Evolutionary conservation across 192 early-diverging fungal genomes (phyloP).

Genomic region (Diversispora epigaea): DNA sequence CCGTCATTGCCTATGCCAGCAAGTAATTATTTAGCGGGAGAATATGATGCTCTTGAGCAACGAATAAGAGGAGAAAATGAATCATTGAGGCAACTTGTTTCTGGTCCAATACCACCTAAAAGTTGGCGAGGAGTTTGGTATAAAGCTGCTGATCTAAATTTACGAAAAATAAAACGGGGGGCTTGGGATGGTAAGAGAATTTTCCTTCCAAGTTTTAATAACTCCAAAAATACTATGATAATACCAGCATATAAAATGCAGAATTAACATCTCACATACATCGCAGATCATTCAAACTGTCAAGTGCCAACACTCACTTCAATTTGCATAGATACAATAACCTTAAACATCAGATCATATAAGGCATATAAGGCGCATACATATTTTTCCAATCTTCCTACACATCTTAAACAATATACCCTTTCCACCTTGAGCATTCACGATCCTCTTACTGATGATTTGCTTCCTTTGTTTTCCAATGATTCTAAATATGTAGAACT

Average conservation of each 20-base stretch:
- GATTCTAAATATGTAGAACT: constrained; percentile 28
- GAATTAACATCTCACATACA: neutral
- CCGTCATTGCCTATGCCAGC: neutral
- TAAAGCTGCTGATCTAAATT: too few relatives aligned
- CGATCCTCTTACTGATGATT: constrained; percentile 17
- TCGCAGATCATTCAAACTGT: neutral
- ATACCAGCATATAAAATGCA: neutral
- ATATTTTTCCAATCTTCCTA: constrained; percentile 28
- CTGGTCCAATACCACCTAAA: constrained; percentile 27
- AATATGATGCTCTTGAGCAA: neutral
- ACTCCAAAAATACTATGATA: neutral
- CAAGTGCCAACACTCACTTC: neutral
- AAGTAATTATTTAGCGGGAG: constrained; percentile 11
- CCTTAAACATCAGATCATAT: constrained; percentile 19
- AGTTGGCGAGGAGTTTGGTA: constrained; percentile 25
- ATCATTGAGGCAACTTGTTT: neutral
- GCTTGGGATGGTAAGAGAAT: constrained; percentile 30
- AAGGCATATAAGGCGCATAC: neutral
- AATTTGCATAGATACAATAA: constrained; percentile 16
- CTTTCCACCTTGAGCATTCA: constrained; percentile 13
- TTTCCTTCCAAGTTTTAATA: neutral
- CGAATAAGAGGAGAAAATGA: neutral
- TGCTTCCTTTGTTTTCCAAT: constrained; percentile 9
- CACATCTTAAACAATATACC: constrained; percentile 28
- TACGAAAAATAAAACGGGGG: constrained; percentile 4